Conservation (phyloP, 768 basidiomycete species). For the Tulasnella sp. region DNA sequence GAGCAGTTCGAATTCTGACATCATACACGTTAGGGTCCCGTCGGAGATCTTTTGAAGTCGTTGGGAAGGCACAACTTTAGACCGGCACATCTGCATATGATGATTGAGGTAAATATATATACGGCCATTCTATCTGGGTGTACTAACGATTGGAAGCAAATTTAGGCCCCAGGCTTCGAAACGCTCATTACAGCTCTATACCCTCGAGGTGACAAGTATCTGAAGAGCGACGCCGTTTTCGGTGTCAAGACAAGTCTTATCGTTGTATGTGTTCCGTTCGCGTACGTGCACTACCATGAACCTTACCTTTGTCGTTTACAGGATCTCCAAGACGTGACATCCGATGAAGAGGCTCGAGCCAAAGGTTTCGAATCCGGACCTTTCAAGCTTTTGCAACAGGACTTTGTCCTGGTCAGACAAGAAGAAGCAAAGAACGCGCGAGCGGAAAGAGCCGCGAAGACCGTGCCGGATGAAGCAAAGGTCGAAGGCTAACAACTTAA, state of each 20-base stretch:
- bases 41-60: conserved; percentile 54
- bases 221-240: conserved; percentile 72
- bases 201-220: conserved; percentile 62
- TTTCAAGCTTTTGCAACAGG: conserved; percentile 45
- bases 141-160: not conserved
- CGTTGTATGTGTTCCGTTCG: conserved; percentile 50
- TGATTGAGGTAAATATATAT: conserved; percentile 45
- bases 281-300: not conserved
- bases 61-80: conserved; percentile 69
- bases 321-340: conserved; percentile 53
- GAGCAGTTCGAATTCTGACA: conserved; percentile 28
- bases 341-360: conserved; percentile 52
- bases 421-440: conserved; percentile 43
- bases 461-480: not conserved
- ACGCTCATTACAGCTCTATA: conserved; percentile 72
- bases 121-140: not conserved
- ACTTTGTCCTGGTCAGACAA: conserved; percentile 48
- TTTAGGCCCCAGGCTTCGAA: conserved; percentile 61
- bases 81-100: conserved; percentile 76
- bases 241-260: conserved; percentile 77
- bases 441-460: conserved; percentile 25
- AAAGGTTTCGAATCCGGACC: conserved; percentile 52
- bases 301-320: conserved; percentile 33
- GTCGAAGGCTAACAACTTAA: not conserved
- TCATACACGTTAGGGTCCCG: conserved; percentile 53